Percentiles rank a stretch among this genome's conserved stretches.
Evolutionary conservation across 805 yeast species (phyloP).

Genomic region (Schwanniomyces polymorphus): DNA sequence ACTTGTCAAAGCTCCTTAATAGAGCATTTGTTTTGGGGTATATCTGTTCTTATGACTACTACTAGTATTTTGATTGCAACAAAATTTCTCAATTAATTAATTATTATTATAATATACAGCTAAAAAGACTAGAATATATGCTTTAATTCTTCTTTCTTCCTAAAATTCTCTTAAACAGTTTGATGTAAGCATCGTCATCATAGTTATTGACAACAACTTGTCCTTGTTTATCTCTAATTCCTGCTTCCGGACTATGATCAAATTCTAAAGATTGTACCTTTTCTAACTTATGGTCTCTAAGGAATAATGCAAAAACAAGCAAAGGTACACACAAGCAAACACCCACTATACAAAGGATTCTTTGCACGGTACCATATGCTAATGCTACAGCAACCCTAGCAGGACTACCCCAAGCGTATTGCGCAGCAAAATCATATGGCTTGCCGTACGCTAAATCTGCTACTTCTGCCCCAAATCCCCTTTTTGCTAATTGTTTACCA

Average conservation of each 20-base stretch:
- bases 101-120: too few species aligned
- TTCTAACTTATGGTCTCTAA: conserved; percentile 47
- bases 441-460: conserved; percentile 30
- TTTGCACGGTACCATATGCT: conserved; percentile 62
- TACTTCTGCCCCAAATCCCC: conserved; percentile 25
- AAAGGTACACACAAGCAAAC: conserved; percentile 55
- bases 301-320: conserved; percentile 44
- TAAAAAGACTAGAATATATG: too few species aligned
- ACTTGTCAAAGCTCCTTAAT: too few species aligned
- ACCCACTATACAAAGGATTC: conserved; percentile 56
- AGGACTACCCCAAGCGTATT: conserved; percentile 62
- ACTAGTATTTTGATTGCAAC: too few species aligned
- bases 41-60: too few species aligned
- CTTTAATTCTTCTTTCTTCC: conserved; percentile 1
- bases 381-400: conserved; percentile 56
- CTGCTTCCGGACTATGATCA: conserved; percentile 15
- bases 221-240: conserved; percentile 11
- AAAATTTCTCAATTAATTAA: too few species aligned
- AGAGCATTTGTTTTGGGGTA: too few species aligned
- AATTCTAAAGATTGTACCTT: conserved; percentile 10
- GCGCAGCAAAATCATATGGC: conserved; percentile 51
- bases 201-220: conserved; percentile 21
- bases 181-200: conserved; percentile 20
- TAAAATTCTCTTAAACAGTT: conserved; percentile 11
- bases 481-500: conserved; percentile 22